These are phyloP conservation scores for Lactifluus rugatus DNA, from an alignment of 768 basidiomycete genomes.

Conservation along the genomic window DNA sequence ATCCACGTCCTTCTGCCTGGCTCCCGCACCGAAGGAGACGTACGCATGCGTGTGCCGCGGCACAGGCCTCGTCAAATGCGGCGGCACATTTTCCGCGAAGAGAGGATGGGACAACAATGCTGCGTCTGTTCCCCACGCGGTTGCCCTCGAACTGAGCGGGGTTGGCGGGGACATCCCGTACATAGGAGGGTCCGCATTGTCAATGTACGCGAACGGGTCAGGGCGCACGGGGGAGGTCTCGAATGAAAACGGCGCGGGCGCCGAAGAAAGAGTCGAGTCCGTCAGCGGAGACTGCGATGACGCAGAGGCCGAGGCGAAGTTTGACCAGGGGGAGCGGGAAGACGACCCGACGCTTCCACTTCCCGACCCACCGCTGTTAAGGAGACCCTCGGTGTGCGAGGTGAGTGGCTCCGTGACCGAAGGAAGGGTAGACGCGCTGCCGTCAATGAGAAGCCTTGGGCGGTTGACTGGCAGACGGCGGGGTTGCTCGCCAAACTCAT, in stretches of 20 bases:
- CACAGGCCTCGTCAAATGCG: slow-evolving; percentile 34
- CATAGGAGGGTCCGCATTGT: neutral
- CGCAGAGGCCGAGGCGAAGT: slow-evolving; percentile 14
- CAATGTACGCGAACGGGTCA: slow-evolving; percentile 25
- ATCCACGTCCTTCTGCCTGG: slow-evolving; percentile 78
- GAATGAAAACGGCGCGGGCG: neutral
- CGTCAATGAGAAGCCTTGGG: slow-evolving; percentile 14
- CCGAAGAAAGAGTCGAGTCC: neutral
- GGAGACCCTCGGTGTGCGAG: neutral
- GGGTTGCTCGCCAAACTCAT: slow-evolving; percentile 20
- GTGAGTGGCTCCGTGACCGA: neutral
- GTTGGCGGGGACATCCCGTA: neutral
- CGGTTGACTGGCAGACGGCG: slow-evolving; percentile 23
- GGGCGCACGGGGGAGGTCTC: slow-evolving; percentile 3
- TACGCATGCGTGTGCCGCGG: slow-evolving; percentile 65
- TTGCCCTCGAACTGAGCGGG: neutral
- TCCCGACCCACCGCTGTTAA: neutral
- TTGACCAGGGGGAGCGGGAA: slow-evolving; percentile 5
- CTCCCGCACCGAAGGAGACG: slow-evolving; percentile 82
- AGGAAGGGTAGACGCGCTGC: neutral
- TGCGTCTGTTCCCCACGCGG: slow-evolving; percentile 1
- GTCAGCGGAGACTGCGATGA: neutral
- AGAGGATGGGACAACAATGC: slow-evolving; percentile 22
- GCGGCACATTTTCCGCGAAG: slow-evolving; percentile 22
- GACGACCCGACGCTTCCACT: neutral